Evolutionary conservation across 371 early-diverging fungal species (phyloP).

Genomic region (Lichtheimia ramosa): DNA sequence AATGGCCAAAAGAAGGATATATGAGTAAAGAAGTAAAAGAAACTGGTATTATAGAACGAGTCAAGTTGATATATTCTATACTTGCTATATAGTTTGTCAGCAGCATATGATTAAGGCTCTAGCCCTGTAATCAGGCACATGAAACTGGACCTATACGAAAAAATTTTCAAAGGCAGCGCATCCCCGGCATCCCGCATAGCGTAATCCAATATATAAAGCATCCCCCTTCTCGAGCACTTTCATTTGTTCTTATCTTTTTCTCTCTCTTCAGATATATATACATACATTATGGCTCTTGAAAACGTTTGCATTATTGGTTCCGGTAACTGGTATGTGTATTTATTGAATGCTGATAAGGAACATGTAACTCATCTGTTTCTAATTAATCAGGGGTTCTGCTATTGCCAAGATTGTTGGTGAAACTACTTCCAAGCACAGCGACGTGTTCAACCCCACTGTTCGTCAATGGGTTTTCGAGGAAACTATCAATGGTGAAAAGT

Average conservation of each 20-base stretch:
- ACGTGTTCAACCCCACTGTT: conserved; percentile 78
- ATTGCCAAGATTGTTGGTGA: conserved; percentile 92
- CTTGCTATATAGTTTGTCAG: neutral
- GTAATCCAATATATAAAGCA: conserved; percentile 1
- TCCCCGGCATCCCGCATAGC: neutral
- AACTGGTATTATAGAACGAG: neutral
- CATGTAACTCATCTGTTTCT: neutral
- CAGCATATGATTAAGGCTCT: neutral
- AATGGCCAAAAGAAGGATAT: neutral
- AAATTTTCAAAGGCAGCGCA: neutral
- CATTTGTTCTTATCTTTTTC: neutral
- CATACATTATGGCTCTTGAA: conserved; percentile 45
- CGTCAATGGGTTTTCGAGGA: conserved; percentile 98
- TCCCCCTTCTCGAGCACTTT: neutral
- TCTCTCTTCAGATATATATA: neutral
- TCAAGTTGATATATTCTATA: neutral
- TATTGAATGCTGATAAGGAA: neutral
- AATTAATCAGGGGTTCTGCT: conserved; percentile 83
- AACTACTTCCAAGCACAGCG: conserved; percentile 70
- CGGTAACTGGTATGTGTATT: conserved; percentile 81
- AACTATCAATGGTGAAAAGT: conserved; percentile 74
- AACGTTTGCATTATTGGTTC: conserved; percentile 90
- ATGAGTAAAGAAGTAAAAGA: neutral
- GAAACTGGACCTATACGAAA: neutral
- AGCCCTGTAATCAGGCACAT: neutral